These are phyloP conservation scores for Boletus albobrunnescens DNA, from an alignment of 1,284 basidiomycete species.

Conservation along the genomic window DNA sequence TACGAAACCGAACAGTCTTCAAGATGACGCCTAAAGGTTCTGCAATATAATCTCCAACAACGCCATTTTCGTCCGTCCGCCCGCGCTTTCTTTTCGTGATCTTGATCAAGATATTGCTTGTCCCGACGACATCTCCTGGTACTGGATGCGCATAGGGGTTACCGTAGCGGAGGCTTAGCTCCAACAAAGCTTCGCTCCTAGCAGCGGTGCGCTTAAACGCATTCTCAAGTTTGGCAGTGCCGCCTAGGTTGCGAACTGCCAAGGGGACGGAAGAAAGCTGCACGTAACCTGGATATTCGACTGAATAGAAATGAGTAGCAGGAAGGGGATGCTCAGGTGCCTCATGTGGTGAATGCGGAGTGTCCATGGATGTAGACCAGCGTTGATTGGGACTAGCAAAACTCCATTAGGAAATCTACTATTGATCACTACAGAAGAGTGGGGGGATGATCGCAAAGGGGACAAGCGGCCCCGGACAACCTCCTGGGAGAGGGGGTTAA, in stretches of 20 bases:
- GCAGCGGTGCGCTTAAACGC: constrained; percentile 65
- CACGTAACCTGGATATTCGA: constrained; percentile 91
- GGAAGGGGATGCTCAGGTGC: constrained; percentile 54
- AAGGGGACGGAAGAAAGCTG: constrained; percentile 54
- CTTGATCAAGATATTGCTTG: constrained; percentile 79
- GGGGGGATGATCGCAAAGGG: too few relatives aligned
- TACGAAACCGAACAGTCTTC: constrained; percentile 86
- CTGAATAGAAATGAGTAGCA: constrained; percentile 63
- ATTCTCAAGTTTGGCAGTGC: constrained; percentile 62
- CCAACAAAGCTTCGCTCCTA: constrained; percentile 60
- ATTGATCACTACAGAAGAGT: not conserved
- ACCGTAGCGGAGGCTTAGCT: constrained; percentile 68
- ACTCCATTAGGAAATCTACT: not conserved
- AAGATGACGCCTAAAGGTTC: constrained; percentile 73
- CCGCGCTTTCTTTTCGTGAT: constrained; percentile 68
- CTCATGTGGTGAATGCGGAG: constrained; percentile 13
- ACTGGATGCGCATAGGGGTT: constrained; percentile 80
- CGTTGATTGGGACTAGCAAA: constrained; percentile 8
- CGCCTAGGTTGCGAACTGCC: constrained; percentile 67
- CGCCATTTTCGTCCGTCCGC: constrained; percentile 31
- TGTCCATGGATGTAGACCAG: constrained; percentile 13
- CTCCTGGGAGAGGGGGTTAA: constrained; percentile 4
- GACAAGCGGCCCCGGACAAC: not conserved
- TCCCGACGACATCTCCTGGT: constrained; percentile 69
- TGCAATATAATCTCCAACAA: constrained; percentile 73